Percentiles rank a stretch among this genome's conserved stretches.
Conservation (phyloP, 108 stramenopile species). For the Cyclostephanos invisitatus region DNA sequence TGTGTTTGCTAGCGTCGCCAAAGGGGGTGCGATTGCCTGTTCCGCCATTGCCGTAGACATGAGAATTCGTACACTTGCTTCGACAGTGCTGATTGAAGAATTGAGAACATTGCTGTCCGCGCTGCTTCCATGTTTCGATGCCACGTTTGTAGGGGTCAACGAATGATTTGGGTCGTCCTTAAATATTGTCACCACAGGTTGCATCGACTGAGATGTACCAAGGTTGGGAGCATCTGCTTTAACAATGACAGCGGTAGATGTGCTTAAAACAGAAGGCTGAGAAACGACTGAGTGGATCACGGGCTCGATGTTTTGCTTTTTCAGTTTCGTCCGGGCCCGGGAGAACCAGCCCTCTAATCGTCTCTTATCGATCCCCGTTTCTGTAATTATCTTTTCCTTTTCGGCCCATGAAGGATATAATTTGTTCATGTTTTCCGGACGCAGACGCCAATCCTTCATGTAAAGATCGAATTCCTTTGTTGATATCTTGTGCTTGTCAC, state of each 20-base stretch:
- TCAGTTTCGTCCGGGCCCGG: conserved; percentile 22
- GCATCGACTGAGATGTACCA: not conserved
- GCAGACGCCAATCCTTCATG: conserved; percentile 9
- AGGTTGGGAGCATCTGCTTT: not conserved
- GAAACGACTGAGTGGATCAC: not conserved
- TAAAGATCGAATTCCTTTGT: conserved; percentile 1
- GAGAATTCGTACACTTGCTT: not conserved
- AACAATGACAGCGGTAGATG: not conserved
- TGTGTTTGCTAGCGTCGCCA: conserved; percentile 5
- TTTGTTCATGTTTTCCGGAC: not conserved
- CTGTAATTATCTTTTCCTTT: conserved; percentile 17
- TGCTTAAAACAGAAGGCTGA: not conserved
- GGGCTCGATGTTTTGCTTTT: conserved; percentile 6
- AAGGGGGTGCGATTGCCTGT: conserved; percentile 3
- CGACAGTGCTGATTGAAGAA: not conserved
- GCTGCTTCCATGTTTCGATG: not conserved
- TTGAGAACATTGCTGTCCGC: not conserved
- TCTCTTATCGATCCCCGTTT: conserved; percentile 21
- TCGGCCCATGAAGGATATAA: conserved; percentile 1
- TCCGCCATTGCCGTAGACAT: conserved; percentile 1
- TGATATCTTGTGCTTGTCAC: not conserved
- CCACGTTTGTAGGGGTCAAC: not conserved
- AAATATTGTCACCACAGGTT: not conserved
- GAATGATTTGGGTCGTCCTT: not conserved
- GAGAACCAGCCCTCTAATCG: conserved; percentile 38